A percentile compares a stretch with the other conserved stretches of the same genome.
Evolutionary conservation across 345 rosid genomes (phyloP).

Genomic region (Hirschfeldia incana): DNA sequence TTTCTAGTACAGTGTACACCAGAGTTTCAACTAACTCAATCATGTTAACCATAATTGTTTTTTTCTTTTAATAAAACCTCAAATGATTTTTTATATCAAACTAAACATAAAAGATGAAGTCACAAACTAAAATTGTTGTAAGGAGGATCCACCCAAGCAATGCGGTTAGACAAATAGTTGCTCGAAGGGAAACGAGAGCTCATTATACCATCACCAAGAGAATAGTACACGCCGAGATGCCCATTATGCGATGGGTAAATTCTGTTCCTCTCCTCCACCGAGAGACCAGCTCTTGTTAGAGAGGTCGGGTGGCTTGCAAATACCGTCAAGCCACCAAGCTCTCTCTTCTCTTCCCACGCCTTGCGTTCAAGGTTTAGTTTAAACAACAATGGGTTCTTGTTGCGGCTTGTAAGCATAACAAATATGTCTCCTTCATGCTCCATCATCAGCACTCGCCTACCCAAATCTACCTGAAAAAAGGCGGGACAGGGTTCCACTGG

Average conservation of each 20-base stretch:
- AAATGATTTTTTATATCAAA: background rate
- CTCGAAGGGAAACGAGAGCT: background rate
- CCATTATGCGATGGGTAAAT: conserved; percentile 1
- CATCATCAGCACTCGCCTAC: background rate
- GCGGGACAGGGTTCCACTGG: background rate
- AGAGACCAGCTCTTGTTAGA: background rate
- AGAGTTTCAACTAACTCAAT: background rate
- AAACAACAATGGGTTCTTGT: background rate
- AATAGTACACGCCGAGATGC: background rate
- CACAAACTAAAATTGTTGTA: background rate
- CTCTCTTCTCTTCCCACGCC: conserved; percentile 13
- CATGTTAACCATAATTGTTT: background rate
- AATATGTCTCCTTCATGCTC: conserved; percentile 11
- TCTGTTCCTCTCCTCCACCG: background rate
- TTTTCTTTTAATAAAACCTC: background rate
- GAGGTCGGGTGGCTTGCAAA: background rate
- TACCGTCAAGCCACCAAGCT: conserved; percentile 11
- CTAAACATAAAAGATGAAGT: background rate
- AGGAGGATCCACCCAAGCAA: conserved; percentile 7
- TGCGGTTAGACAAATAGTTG: background rate
- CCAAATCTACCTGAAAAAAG: background rate
- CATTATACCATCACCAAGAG: background rate
- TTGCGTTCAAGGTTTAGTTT: background rate
- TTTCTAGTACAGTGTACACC: background rate
- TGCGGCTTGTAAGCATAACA: background rate